Conservation (phyloP, 345 rosid genomes). For the Psidium friedrichsthalianum region DNA sequence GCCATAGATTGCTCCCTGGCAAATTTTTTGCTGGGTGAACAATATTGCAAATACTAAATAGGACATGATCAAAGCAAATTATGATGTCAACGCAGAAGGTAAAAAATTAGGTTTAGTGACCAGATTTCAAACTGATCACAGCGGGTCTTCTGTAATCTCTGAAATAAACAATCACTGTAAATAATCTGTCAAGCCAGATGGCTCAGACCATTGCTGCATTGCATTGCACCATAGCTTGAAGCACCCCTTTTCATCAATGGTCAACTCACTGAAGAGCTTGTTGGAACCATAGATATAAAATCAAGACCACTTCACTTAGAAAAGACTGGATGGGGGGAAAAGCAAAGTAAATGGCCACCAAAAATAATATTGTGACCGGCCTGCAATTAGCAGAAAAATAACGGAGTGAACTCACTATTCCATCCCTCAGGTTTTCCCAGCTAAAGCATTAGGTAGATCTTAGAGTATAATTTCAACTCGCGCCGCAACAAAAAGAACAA, state of each 20-base stretch:
- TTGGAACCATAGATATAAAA: background rate
- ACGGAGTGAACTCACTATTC: conserved; percentile 4
- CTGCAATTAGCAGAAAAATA: background rate
- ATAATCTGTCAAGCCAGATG: background rate
- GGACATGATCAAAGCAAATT: background rate
- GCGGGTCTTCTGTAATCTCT: background rate
- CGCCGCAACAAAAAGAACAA: background rate
- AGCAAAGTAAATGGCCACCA: background rate
- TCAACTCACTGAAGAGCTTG: background rate
- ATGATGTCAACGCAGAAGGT: background rate
- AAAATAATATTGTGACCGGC: background rate
- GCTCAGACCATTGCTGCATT: background rate
- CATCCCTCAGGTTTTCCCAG: conserved; percentile 10
- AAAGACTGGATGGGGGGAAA: background rate
- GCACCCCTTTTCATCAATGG: background rate
- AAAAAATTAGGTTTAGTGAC: background rate
- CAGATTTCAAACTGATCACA: background rate
- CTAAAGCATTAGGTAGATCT: background rate
- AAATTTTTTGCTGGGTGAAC: background rate
- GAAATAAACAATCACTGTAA: background rate
- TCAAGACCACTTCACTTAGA: background rate
- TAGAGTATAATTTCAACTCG: conserved; percentile 4
- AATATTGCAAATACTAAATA: background rate
- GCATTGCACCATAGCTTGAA: background rate
- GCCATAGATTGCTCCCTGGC: conserved; percentile 13